A percentile compares a stretch with the other conserved stretches of the same genome.
phyloP scores from a whole-genome alignment of 2,329 filamentous ascomycete species.

The Thermoascus crustaceus region DNA sequence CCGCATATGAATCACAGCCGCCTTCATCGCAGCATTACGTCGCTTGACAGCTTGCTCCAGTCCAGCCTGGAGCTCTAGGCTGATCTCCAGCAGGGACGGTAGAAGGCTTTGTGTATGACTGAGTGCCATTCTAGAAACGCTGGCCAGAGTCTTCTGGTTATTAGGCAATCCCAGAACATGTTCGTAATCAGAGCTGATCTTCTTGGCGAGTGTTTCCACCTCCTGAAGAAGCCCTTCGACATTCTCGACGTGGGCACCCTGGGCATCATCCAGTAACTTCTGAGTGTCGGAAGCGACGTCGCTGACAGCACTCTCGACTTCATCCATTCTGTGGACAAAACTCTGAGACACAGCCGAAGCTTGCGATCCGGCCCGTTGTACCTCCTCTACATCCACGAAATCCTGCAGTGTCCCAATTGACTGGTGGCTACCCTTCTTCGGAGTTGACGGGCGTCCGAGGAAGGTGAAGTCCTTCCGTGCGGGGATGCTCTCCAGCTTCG shows the following conservation, averaged over 20 bases:
- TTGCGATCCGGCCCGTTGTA: slow-evolving; percentile 62
- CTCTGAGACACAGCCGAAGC: slow-evolving; percentile 51
- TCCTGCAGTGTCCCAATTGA: slow-evolving; percentile 58
- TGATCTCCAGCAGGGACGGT: slow-evolving; percentile 51
- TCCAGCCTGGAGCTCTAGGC: slow-evolving; percentile 45
- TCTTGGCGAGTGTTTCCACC: slow-evolving; percentile 75
- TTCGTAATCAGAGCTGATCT: slow-evolving; percentile 79
- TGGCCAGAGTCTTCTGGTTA: slow-evolving; percentile 55
- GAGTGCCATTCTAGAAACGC: slow-evolving; percentile 56
- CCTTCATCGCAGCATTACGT: slow-evolving; percentile 59
- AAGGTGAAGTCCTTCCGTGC: slow-evolving; percentile 37
- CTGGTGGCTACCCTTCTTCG: slow-evolving; percentile 36
- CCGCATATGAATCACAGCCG: slow-evolving; percentile 68
- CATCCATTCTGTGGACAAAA: slow-evolving; percentile 52
- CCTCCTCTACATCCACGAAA: slow-evolving; percentile 65
- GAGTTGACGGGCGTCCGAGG: slow-evolving; percentile 32
- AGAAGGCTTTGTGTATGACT: slow-evolving; percentile 56
- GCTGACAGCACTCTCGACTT: slow-evolving; percentile 53
- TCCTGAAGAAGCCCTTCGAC: slow-evolving; percentile 66
- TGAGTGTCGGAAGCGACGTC: slow-evolving; percentile 52
- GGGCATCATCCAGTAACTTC: slow-evolving; percentile 27
- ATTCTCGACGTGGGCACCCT: slow-evolving; percentile 53
- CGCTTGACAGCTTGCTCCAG: slow-evolving; percentile 48
- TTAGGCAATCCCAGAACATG: slow-evolving; percentile 62
- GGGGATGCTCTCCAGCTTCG: slow-evolving; percentile 33